A percentile compares a stretch with the other conserved stretches of the same genome.
Conservation (phyloP, 805 yeast species). For the Peterozyma toletana region DNA sequence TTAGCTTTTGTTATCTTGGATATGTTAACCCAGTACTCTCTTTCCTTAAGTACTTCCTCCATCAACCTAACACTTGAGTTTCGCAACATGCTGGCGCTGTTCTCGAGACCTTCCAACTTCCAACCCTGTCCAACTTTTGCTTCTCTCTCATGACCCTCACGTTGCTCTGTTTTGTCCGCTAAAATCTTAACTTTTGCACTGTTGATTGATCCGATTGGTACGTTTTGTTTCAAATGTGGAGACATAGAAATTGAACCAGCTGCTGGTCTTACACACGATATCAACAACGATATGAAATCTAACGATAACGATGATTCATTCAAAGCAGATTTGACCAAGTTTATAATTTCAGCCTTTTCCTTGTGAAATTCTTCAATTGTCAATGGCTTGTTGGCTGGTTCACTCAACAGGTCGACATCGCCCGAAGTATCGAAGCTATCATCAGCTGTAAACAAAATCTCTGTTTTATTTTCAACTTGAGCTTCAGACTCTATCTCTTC, state of each 20-base stretch:
- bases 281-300: conserved; percentile 78
- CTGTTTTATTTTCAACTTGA: conserved; percentile 5
- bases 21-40: conserved; percentile 57
- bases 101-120: conserved; percentile 67
- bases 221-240: conserved; percentile 66
- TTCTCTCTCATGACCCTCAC: conserved; percentile 17
- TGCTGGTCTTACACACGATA: conserved; percentile 77
- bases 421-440: conserved; percentile 14
- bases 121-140: conserved; percentile 62
- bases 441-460: conserved; percentile 12
- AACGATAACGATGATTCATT: conserved; percentile 85
- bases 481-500: conserved; percentile 30
- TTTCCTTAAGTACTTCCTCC: conserved; percentile 53
- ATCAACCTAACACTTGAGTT: conserved; percentile 43
- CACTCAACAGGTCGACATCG: conserved; percentile 2
- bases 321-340: conserved; percentile 55
- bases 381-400: conserved; percentile 14
- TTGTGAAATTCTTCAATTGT: conserved; percentile 35
- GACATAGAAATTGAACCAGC: conserved; percentile 87
- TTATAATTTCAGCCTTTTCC: conserved; percentile 46
- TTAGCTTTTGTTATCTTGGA: conserved; percentile 32
- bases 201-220: conserved; percentile 69
- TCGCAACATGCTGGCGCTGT: conserved; percentile 44
- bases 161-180: conserved; percentile 12
- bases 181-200: conserved; percentile 30